Percentiles rank a stretch among this genome's conserved stretches.
Evolutionary conservation across 768 basidiomycete species (phyloP).

Genomic region (Russula sp.): DNA sequence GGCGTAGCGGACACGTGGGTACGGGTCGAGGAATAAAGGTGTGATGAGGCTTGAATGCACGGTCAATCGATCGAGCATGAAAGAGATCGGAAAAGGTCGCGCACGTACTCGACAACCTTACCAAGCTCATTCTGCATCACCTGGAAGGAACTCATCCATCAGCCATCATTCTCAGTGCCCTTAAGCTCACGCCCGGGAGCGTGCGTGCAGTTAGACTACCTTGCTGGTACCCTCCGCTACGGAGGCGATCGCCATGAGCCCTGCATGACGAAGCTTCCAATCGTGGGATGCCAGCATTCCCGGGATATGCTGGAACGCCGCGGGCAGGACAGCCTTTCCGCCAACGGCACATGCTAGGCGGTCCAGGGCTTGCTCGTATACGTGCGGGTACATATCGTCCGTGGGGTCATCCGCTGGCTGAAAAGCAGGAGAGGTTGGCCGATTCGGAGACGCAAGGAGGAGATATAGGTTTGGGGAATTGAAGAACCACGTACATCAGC

Average conservation of each 20-base stretch:
- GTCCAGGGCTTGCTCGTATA: constrained; percentile 83
- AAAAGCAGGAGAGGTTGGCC: neutral
- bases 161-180: neutral
- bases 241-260: constrained; percentile 81
- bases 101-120: constrained; percentile 73
- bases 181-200: neutral
- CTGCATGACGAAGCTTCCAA: constrained; percentile 84
- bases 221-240: constrained; percentile 83
- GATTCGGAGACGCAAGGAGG: neutral
- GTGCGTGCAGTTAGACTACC: constrained; percentile 41
- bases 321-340: constrained; percentile 69
- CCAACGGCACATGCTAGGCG: constrained; percentile 77
- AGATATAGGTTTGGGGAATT: neutral
- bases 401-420: constrained; percentile 63
- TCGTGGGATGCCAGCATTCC: constrained; percentile 78
- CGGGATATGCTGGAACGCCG: constrained; percentile 79
- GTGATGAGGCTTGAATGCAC: constrained; percentile 55
- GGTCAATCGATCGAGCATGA: neutral
- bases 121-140: constrained; percentile 80
- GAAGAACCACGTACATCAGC: constrained; percentile 60
- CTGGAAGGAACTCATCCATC: constrained; percentile 35
- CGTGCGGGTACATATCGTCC: constrained; percentile 65
- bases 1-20: constrained; percentile 71
- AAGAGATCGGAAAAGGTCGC: neutral
- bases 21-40: constrained; percentile 73